Conservation (phyloP, 1,139 yeast species). For the Ashbya aceris region DNA sequence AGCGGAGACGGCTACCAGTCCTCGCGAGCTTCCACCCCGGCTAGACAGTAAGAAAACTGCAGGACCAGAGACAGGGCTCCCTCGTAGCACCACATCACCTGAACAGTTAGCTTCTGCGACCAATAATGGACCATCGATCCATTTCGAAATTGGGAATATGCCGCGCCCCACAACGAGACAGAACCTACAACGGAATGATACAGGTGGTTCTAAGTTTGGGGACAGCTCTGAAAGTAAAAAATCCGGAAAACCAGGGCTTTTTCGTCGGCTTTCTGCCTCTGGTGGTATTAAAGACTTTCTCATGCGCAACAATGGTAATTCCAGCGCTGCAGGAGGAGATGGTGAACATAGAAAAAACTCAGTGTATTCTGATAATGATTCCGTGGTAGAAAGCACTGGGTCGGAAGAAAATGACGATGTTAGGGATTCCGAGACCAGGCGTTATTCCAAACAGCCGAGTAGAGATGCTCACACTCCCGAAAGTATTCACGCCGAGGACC, state of each 20-base stretch:
- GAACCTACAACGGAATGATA: conserved; percentile 8
- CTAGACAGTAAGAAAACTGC: too few relatives aligned
- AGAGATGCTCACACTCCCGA: too few relatives aligned
- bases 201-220: not conserved
- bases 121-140: conserved; percentile 15
- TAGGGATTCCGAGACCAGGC: too few relatives aligned
- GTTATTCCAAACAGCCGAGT: too few relatives aligned
- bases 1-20: too few relatives aligned
- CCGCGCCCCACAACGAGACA: not conserved
- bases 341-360: conserved; percentile 25
- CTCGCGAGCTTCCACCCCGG: too few relatives aligned
- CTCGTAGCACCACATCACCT: too few relatives aligned
- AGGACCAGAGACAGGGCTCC: too few relatives aligned
- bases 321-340: conserved; percentile 15
- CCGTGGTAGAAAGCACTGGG: conserved; percentile 6
- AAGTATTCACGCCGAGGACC: too few relatives aligned
- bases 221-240: conserved; percentile 2
- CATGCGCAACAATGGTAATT: not conserved
- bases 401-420: not conserved
- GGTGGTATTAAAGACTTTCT: conserved; percentile 1
- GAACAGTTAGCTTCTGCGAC: not conserved
- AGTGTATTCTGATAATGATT: conserved; percentile 27
- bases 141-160: conserved; percentile 5
- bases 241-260: conserved; percentile 7
- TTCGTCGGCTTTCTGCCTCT: conserved; percentile 6